phyloP scores from a whole-genome alignment of 768 basidiomycete genomes.

The Tulasnella sp. region DNA sequence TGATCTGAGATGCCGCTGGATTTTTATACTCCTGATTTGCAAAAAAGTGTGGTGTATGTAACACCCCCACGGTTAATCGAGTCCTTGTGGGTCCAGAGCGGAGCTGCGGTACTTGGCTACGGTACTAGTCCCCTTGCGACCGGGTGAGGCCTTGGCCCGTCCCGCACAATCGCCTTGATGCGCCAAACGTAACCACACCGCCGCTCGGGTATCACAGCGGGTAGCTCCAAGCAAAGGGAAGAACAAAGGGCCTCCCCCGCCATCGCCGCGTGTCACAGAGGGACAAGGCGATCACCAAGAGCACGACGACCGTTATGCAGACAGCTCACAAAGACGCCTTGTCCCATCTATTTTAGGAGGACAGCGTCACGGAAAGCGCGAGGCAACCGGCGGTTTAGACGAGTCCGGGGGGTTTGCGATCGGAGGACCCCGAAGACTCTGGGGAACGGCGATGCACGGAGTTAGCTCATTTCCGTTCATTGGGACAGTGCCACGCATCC shows the following conservation, averaged over 20 bases:
- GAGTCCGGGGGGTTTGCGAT: not conserved
- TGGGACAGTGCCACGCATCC: not conserved
- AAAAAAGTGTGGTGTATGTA: not conserved
- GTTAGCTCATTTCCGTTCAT: not conserved
- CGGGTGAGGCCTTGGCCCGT: not conserved
- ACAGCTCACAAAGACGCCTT: not conserved
- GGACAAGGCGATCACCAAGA: constrained; percentile 5
- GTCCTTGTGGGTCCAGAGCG: not conserved
- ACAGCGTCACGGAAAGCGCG: not conserved
- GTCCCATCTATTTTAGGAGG: not conserved
- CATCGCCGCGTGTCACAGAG: not conserved
- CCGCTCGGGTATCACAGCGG: not conserved
- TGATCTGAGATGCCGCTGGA: not conserved
- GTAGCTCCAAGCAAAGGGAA: not conserved
- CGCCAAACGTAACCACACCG: not conserved
- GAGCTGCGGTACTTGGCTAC: not conserved
- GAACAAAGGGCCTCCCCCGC: not conserved
- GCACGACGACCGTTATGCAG: not conserved
- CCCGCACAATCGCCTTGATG: constrained; percentile 5
- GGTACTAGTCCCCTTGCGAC: not conserved
- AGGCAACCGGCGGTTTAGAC: not conserved
- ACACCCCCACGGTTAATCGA: not conserved
- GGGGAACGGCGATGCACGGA: not conserved
- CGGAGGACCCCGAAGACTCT: not conserved
- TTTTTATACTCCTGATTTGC: not conserved